A percentile compares a stretch with the other conserved stretches of the same genome.
Evolutionary conservation across 108 stramenopile genomes (phyloP).

Genomic region (Nannochloropsis granulata): DNA sequence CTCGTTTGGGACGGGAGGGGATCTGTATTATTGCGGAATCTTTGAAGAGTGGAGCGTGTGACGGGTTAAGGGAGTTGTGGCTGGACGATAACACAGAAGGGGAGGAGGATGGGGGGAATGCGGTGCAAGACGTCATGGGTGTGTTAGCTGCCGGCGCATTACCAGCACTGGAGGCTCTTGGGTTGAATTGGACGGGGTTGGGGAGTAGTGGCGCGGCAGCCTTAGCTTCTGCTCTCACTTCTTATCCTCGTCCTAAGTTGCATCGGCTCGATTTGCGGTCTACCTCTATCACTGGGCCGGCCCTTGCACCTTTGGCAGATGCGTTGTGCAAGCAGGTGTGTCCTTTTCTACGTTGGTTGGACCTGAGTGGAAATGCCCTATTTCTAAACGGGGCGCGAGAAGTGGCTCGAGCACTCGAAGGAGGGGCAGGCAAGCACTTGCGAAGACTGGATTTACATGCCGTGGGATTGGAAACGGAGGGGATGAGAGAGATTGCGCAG

Average conservation of each 20-base stretch:
- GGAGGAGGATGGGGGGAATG: background rate
- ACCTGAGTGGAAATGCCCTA: background rate
- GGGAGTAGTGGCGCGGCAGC: background rate
- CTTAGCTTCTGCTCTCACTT: background rate
- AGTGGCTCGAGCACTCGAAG: background rate
- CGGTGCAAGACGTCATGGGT: background rate
- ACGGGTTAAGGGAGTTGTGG: background rate
- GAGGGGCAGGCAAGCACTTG: background rate
- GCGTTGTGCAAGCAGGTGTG: background rate
- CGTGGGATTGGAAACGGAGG: background rate
- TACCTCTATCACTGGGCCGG: background rate
- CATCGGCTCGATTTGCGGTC: background rate
- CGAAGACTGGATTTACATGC: background rate
- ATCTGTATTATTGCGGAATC: background rate
- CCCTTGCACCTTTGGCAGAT: background rate
- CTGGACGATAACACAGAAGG: background rate
- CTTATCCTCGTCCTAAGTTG: background rate
- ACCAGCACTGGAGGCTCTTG: background rate
- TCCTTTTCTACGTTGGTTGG: background rate
- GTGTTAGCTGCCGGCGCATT: background rate
- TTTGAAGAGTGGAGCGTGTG: background rate
- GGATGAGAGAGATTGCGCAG: background rate
- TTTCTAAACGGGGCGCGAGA: background rate
- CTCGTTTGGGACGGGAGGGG: background rate
- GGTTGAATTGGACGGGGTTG: background rate